phyloP scores from a whole-genome alignment of 1,284 basidiomycete species.

The Paramarasmius palmivorus region DNA sequence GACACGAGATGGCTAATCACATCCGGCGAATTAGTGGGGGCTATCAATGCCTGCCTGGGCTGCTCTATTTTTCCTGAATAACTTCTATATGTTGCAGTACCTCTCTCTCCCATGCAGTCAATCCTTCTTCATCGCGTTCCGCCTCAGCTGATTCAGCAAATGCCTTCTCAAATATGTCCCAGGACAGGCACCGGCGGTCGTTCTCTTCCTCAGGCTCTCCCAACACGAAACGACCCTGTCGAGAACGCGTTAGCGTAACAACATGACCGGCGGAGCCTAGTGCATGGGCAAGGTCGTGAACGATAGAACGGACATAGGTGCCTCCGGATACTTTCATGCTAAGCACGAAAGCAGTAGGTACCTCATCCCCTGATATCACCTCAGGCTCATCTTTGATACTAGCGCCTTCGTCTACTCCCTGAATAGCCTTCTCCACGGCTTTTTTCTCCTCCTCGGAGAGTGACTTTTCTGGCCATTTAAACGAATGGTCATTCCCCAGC shows the following conservation, averaged over 20 bases:
- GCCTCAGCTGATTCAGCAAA: conserved; percentile 43
- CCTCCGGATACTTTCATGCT: conserved; percentile 93
- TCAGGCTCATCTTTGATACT: conserved; percentile 28
- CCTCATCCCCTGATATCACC: conserved; percentile 34
- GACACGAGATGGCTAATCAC: background rate
- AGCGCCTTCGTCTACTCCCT: conserved; percentile 37
- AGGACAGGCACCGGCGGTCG: conserved; percentile 64
- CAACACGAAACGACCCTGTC: conserved; percentile 81
- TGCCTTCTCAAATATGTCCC: conserved; percentile 78
- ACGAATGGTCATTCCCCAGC: conserved; percentile 65
- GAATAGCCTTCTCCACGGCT: conserved; percentile 67
- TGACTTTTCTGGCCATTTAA: conserved; percentile 71
- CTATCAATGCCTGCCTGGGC: conserved; percentile 4
- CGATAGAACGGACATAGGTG: conserved; percentile 93
- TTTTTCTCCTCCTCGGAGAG: conserved; percentile 71
- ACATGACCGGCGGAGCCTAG: conserved; percentile 89
- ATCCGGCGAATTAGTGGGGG: background rate
- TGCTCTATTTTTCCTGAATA: conserved; percentile 37
- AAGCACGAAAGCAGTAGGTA: conserved; percentile 82
- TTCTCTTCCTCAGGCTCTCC: conserved; percentile 43
- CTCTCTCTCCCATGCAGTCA: conserved; percentile 71
- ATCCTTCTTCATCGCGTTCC: conserved; percentile 61
- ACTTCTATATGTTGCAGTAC: conserved; percentile 63
- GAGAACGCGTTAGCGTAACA: conserved; percentile 81
- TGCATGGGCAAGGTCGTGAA: conserved; percentile 85